Evolutionary conservation across 495 filamentous ascomycete genomes (phyloP), one percentile per base, ranked within the genome.

Genomic region (Daldinia decipiens): DNA sequence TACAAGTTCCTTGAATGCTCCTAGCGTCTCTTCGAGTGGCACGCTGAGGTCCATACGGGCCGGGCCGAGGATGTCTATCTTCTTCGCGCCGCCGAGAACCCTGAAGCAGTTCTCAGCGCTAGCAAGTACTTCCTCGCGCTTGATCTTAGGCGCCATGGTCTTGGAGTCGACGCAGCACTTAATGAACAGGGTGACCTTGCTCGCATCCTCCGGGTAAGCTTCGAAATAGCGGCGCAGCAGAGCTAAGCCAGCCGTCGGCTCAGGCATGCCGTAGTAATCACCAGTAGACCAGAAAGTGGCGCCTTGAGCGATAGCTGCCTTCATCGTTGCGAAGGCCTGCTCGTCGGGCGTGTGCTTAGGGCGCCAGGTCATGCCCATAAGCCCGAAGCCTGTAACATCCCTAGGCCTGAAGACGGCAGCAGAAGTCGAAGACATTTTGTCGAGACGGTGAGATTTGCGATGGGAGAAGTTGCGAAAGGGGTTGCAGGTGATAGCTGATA

Each of bases 41-140:
- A 79, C 81, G 0, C 84, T 84, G 7, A 81, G 79, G 67, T 93
- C 91, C 26, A 91, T 82, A 1, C 92, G 81, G 7, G 90, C 89
- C 53, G 79, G 85, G 71, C 92, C 87, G 68, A 92, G 94, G 62
- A 93, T 86, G 76, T 94, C 92, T 63, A 95, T 80, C 31, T 78
- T 87, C 81, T 93, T 93, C 62, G 86, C 89, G 15, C 87, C 89
- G 61, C 87, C 85, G 5, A 90, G 78, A 7, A 53, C 24, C 9
- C 70, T 82, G 47, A 92, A 72, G 50, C 50, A 53, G 26, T 53
- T 53, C 26, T 92, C 90, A 39, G 93, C 84, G 58, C 85, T 88
- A 15, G 83, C 80, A 21, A 85, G 83, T 2, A 91, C 81, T 70
- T 53, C 24, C 7, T 53, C 50, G 1, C 50, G 50, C 5, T 27